These are phyloP conservation scores for Combretum micranthum DNA, from an alignment of 345 rosid genomes.

Conservation along the genomic window DNA sequence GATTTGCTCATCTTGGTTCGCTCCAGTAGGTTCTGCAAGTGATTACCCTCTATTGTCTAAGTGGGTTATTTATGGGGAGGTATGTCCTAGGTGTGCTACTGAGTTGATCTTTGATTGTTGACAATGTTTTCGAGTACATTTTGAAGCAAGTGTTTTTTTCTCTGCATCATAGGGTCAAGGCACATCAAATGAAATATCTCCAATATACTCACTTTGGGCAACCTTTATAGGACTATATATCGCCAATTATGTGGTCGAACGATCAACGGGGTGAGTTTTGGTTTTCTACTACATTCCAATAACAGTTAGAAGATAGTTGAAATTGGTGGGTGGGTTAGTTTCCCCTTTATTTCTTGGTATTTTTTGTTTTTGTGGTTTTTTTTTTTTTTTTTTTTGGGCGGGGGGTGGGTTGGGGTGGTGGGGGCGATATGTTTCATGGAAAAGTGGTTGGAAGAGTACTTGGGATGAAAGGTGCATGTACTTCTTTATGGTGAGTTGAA, in stretches of 20 bases:
- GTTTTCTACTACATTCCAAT: too few relatives aligned
- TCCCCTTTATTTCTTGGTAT: too few relatives aligned
- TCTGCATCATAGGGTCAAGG: slow-evolving; percentile 57
- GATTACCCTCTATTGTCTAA: slow-evolving; percentile 96
- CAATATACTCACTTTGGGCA: slow-evolving; percentile 97
- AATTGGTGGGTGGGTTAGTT: too few relatives aligned
- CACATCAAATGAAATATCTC: slow-evolving; percentile 89
- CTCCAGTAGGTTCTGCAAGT: slow-evolving; percentile 98
- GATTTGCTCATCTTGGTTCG: slow-evolving; percentile 98
- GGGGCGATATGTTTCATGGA: too few relatives aligned
- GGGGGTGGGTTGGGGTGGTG: too few relatives aligned
- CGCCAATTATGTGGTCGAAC: slow-evolving; percentile 95
- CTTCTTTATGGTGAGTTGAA: too few relatives aligned
- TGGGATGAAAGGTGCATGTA: too few relatives aligned
- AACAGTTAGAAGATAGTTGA: too few relatives aligned
- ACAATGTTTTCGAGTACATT: slow-evolving; percentile 1
- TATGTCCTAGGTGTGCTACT: slow-evolving; percentile 14
- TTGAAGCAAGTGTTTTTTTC: slow-evolving; percentile 6
- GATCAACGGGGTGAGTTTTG: slow-evolving; percentile 82
- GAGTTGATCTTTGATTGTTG: background rate
- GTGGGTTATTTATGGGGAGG: slow-evolving; percentile 99
- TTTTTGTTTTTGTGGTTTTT: too few relatives aligned
- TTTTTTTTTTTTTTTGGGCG: too few relatives aligned
- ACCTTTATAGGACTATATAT: slow-evolving; percentile 98
- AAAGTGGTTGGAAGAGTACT: too few relatives aligned